Percentiles rank a stretch among this genome's conserved stretches.
phyloP scores from a whole-genome alignment of 75 land plant species.

The Isoetes taiwanensis region DNA sequence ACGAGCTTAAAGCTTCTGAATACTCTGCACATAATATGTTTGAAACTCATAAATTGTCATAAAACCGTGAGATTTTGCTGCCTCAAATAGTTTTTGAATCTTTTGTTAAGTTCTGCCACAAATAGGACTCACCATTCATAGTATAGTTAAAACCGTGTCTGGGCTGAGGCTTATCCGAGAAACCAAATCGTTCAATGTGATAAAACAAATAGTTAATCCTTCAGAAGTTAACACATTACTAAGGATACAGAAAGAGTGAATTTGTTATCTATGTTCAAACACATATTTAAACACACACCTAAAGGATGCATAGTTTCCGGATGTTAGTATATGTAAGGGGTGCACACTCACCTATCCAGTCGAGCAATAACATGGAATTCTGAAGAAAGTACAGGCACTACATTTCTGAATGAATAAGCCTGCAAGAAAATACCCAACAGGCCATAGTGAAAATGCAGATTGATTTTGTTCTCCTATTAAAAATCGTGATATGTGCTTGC shows the following conservation, averaged over 20 bases:
- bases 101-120: too few species aligned
- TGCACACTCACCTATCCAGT: slow-evolving; percentile 65
- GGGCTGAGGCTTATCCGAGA: slow-evolving; percentile 92
- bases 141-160: slow-evolving; percentile 86
- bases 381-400: slow-evolving; percentile 53
- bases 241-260: background rate
- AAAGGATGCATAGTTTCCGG: background rate
- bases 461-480: too few species aligned
- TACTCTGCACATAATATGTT: slow-evolving; percentile 40
- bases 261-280: background rate
- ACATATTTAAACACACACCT: background rate
- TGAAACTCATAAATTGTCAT: background rate
- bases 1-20: slow-evolving; percentile 41
- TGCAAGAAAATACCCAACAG: slow-evolving; percentile 21
- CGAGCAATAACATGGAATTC: slow-evolving; percentile 67
- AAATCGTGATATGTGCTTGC: too few species aligned
- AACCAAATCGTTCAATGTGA: slow-evolving; percentile 70
- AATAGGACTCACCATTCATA: slow-evolving; percentile 53
- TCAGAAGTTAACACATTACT: background rate
- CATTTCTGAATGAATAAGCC: slow-evolving; percentile 83
- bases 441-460: too few species aligned
- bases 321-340: background rate
- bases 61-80: background rate
- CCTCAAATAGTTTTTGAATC: background rate
- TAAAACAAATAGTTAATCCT: background rate